These are phyloP conservation scores for Rhizopus stolonifer DNA, from an alignment of 371 early-diverging fungal species.

Conservation along the genomic window DNA sequence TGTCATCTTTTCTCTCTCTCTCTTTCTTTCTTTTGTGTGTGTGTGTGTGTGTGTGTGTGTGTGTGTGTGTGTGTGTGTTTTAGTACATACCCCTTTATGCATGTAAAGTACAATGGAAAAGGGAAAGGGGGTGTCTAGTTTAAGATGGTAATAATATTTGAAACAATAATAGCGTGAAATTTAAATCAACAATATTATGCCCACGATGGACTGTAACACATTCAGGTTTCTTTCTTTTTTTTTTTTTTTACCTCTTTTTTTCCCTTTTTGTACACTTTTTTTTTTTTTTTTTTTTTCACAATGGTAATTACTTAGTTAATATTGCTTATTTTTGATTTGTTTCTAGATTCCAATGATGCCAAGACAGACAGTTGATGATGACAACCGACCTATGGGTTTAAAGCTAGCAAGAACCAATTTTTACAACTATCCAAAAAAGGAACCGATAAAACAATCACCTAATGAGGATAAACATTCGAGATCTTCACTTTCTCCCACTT, in stretches of 20 bases:
- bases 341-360: conserved; percentile 25
- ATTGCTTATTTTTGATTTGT: neutral
- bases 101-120: no score
- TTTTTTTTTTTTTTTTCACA: neutral
- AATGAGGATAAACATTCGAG: neutral
- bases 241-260: no score
- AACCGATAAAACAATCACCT: conserved; percentile 4
- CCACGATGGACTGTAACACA: no score
- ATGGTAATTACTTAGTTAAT: neutral
- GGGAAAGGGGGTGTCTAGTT: no score
- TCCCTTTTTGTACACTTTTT: neutral
- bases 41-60: no score
- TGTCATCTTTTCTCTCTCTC: no score
- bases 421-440: conserved; percentile 19
- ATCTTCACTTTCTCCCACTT: conserved; percentile 26
- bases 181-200: neutral
- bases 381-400: conserved; percentile 23
- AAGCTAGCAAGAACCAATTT: conserved; percentile 26
- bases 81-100: no score
- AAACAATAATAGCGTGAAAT: no score
- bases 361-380: conserved; percentile 22
- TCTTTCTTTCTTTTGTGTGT: no score
- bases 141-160: no score
- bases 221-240: neutral
- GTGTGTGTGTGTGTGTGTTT: no score